Base-by-base conservation (phyloP, 148 eudicot species). In the Amaranthus hypochondriacus region DNA sequence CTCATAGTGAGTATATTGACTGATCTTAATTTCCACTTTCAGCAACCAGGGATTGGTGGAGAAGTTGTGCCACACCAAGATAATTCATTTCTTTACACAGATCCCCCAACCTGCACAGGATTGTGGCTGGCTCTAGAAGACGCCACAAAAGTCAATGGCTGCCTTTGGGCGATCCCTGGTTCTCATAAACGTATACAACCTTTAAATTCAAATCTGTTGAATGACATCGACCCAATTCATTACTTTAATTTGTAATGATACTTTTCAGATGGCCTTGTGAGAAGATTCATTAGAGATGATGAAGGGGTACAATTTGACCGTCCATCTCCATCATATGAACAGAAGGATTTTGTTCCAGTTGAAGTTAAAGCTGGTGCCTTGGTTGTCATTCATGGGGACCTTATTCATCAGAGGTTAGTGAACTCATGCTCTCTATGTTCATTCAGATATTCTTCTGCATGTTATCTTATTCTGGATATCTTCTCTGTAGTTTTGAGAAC, bases 1-100 rank as follows among this genome's bases (percentile, higher is more conserved):
- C 56, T 49, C 18, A 67, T 67, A 50, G 11, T 62, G 46, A 21
- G 47, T 9, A 15, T 48, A 50, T 47, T 67, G 18, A 43, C 62
- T 61, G 48, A 67, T 39, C 18, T 12, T 64, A 48, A 42, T 15
- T 46, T 81, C 73, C 59, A 72, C 74, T 83, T 68, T 68, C 96
- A 95, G 99, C 99, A 92, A 95, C 99, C 99, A 48, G 99, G 99
- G 50, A 95, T 95, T 73, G 99, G 97, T 11, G 97, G 99, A 58
- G 99, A 95, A 78, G 99, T 95, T 48, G 99, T 92, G 69, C 99
- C 97, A 9, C 99, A 95, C 79, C 96, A 92, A 83, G 99, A 95
- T 81, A 92, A 92, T 66, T 90, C 99, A 14, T 95, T 95, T 86
- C 89, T 95, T 39, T 90, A 85, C 77, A 92, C 99, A 5, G 89